Evolutionary conservation across 345 rosid genomes (phyloP), one percentile per base, ranked within the genome.

Genomic region (Physaria fendleri): DNA sequence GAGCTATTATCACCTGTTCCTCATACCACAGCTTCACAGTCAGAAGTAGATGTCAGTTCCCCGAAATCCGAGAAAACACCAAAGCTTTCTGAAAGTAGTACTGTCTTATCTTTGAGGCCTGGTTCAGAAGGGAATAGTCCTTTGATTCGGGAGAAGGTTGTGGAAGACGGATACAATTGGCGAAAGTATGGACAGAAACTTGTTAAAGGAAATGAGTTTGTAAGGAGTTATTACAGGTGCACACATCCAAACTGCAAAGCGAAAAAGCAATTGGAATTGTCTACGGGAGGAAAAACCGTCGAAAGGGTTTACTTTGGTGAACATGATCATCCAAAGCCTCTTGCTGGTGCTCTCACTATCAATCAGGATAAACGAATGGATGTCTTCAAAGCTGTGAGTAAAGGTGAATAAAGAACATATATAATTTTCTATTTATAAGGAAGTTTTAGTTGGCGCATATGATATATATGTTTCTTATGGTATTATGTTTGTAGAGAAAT

Each of bases 161-260:
- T 73, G 40, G 91, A 79, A 69, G 97, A 88, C 51, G 99, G 95
- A 52, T 93, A 76, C 74, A 83, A 83, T 68, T 92, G 98, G 97
- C 73, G 95, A 34, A 92, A 92, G 65, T 92, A 92, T 12, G 98
- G 98, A 11, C 97, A 92, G 83, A 92, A 92, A 60, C 68, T 84
- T 74, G 98, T 92, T 41, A 82, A 79, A 64, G 97, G 91, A 20
- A 92, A 88, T 76, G 98, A 86, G 76, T 88, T 84, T 66, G 65
- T 92, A 2, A 76, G 98, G 52, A 92, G 98, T 76, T 92, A 88
- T 72, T 92, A 90, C 78, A 81, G 74, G 71, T 93, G 99, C 52
- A 86, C 99, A 0, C 78, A 85, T 77, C 78, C 86, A 33, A 80
- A 73, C 59, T 93, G 99, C 65, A 85, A 42, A 72, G 97, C 81